A percentile compares a stretch with the other conserved stretches of the same genome.
Evolutionary conservation across 2,329 filamentous ascomycete genomes (phyloP).

Genomic region (Kalaharituber pfeilii): DNA sequence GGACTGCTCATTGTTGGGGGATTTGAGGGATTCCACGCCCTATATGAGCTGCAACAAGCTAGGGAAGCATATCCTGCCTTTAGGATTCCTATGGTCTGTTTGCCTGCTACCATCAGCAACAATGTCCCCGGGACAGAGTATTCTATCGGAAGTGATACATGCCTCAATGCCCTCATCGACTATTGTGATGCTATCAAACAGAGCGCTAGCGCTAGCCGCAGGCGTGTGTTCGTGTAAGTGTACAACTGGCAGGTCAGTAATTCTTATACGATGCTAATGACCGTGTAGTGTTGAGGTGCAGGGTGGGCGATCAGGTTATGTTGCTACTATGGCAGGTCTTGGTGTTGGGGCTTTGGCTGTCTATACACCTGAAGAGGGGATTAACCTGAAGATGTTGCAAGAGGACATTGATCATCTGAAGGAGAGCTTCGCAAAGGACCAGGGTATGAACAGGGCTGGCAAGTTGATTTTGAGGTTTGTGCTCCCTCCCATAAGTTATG

Average conservation of each 20-base stretch:
- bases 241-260: neutral
- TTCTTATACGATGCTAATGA: neutral
- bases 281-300: conserved; percentile 64
- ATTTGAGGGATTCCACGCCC: conserved; percentile 88
- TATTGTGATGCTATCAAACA: conserved; percentile 98
- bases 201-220: conserved; percentile 80
- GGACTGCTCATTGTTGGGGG: conserved; percentile 83
- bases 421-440: conserved; percentile 66
- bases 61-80: conserved; percentile 63
- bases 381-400: conserved; percentile 82
- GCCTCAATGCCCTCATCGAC: conserved; percentile 79
- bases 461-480: conserved; percentile 47
- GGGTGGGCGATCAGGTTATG: conserved; percentile 82
- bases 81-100: conserved; percentile 76
- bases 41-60: conserved; percentile 71
- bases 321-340: conserved; percentile 77
- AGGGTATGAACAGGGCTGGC: conserved; percentile 73
- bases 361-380: conserved; percentile 92
- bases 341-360: conserved; percentile 84
- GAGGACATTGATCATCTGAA: conserved; percentile 79
- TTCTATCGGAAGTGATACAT: conserved; percentile 90
- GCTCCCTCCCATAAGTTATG: neutral
- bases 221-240: conserved; percentile 64
- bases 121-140: conserved; percentile 97
- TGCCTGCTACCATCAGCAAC: conserved; percentile 96